phyloP scores from a whole-genome alignment of 768 basidiomycete species.

The Trametes punicea region DNA sequence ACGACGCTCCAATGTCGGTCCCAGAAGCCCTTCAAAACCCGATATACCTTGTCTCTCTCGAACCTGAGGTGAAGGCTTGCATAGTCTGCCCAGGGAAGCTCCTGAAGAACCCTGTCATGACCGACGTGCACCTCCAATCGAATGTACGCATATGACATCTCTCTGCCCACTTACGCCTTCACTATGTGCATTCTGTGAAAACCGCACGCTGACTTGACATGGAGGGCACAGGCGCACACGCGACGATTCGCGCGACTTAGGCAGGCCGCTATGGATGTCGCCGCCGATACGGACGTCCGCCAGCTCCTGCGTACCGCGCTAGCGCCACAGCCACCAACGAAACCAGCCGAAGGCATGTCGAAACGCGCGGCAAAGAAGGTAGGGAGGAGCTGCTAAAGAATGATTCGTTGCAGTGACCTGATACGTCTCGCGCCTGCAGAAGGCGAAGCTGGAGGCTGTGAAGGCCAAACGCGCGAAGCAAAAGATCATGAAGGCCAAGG shows the following conservation, averaged over 20 bases:
- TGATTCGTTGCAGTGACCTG: background rate
- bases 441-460: slow-evolving; percentile 42
- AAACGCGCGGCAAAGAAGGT: slow-evolving; percentile 67
- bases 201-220: background rate
- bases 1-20: slow-evolving; percentile 49
- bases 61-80: slow-evolving; percentile 57
- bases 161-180: slow-evolving; percentile 3
- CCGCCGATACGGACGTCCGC: slow-evolving; percentile 48
- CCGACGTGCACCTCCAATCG: slow-evolving; percentile 54
- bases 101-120: slow-evolving; percentile 59
- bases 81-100: slow-evolving; percentile 69
- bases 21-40: slow-evolving; percentile 61
- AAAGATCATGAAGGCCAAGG: slow-evolving; percentile 43
- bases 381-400: slow-evolving; percentile 15
- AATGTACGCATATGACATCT: slow-evolving; percentile 57
- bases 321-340: background rate
- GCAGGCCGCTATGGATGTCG: slow-evolving; percentile 36
- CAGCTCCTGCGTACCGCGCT: slow-evolving; percentile 33
- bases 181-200: background rate
- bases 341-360: slow-evolving; percentile 34
- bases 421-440: slow-evolving; percentile 31
- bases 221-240: slow-evolving; percentile 51
- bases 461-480: slow-evolving; percentile 48
- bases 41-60: slow-evolving; percentile 53
- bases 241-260: slow-evolving; percentile 55